phyloP scores from a whole-genome alignment of 208 protist species.

The Leishmania turanica region DNA sequence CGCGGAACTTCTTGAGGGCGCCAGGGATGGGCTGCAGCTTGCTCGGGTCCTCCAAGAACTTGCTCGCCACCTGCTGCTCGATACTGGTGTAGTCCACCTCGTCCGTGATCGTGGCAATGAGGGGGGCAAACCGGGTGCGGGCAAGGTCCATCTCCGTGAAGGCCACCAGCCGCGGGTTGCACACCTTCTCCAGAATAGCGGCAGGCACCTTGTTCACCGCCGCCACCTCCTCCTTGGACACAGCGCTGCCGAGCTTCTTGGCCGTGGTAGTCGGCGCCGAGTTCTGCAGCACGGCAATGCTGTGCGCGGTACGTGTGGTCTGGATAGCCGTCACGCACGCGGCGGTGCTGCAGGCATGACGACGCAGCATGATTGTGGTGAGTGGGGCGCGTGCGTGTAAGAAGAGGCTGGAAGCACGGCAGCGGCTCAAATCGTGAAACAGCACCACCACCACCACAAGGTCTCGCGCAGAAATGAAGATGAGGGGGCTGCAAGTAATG shows the following conservation, averaged over 20 bases:
- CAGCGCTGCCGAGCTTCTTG: conserved; percentile 52
- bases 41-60: conserved; percentile 28
- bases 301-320: conserved; percentile 46
- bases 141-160: conserved; percentile 78
- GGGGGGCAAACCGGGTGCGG: conserved; percentile 53
- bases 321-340: conserved; percentile 10
- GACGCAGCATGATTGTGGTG: conserved; percentile 23
- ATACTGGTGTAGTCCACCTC: conserved; percentile 64
- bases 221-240: conserved; percentile 53
- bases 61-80: conserved; percentile 52
- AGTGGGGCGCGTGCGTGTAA: not conserved
- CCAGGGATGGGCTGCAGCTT: conserved; percentile 46
- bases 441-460: not conserved
- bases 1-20: conserved; percentile 71
- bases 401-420: not conserved
- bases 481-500: not conserved
- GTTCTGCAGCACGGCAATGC: conserved; percentile 56
- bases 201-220: conserved; percentile 54
- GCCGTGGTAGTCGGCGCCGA: conserved; percentile 29
- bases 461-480: not conserved
- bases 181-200: conserved; percentile 49
- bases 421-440: not conserved
- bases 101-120: conserved; percentile 61
- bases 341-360: conserved; percentile 17
- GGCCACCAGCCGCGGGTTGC: conserved; percentile 49